Percentiles rank a stretch among this genome's conserved stretches.
Conservation (phyloP, 2,329 filamentous ascomycete species). For the Ustulina deusta region DNA sequence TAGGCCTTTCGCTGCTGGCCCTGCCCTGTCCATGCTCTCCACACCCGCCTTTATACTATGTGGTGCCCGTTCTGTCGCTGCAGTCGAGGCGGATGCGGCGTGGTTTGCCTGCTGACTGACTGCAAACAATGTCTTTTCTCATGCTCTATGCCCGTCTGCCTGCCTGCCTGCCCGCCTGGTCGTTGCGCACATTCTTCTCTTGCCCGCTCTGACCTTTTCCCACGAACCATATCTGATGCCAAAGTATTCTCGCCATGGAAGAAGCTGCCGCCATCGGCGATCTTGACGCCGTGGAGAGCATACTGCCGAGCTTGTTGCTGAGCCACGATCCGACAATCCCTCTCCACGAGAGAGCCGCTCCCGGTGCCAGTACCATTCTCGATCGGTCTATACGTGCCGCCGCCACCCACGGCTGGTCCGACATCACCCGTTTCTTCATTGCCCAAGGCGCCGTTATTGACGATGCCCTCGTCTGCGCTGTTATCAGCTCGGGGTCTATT, state of each 20-base stretch:
- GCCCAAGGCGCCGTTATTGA: conserved; percentile 41
- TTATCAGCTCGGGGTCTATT: conserved; percentile 41
- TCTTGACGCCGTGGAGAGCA: conserved; percentile 42
- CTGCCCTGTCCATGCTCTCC: conserved; percentile 30
- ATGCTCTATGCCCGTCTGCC: conserved; percentile 22
- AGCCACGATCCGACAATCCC: conserved; percentile 40
- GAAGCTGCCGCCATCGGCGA: conserved; percentile 45
- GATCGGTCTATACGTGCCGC: conserved; percentile 42
- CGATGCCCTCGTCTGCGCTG: conserved; percentile 42
- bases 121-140: conserved; percentile 28
- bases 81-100: conserved; percentile 29
- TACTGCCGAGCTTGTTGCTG: conserved; percentile 41
- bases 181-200: conserved; percentile 33
- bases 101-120: conserved; percentile 38
- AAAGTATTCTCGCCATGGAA: conserved; percentile 44
- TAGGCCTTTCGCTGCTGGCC: not conserved
- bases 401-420: conserved; percentile 39
- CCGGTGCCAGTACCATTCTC: conserved; percentile 42
- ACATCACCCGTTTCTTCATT: conserved; percentile 43
- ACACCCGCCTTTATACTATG: conserved; percentile 28
- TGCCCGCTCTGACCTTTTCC: conserved; percentile 18
- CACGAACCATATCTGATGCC: conserved; percentile 38
- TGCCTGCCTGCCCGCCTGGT: conserved; percentile 19
- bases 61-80: conserved; percentile 32
- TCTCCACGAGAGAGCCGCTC: conserved; percentile 42